Evolutionary conservation across 2,329 filamentous ascomycete species (phyloP), one percentile per base, ranked within the genome.

Genomic region (Scorias spongiosa): DNA sequence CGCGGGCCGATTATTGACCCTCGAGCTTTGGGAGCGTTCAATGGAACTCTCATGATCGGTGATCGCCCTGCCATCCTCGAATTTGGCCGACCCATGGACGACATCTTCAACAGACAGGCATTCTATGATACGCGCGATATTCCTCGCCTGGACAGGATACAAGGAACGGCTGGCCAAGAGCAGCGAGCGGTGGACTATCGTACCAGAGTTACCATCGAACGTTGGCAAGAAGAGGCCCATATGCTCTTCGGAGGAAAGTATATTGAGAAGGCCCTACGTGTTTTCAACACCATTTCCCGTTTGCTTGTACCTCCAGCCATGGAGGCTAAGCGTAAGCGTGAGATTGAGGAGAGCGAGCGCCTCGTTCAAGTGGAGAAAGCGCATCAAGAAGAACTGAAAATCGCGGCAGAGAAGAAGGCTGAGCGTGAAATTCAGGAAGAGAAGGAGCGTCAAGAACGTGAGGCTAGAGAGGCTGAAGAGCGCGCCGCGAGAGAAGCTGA

Each of bases 211-310:
- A 96, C 91, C 1, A 69, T 74, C 44, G 72, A 74, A 43, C 80
- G 91, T 48, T 98, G 93, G 81, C 77, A 84, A 57, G 86, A 95
- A 57, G 93, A 96, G 61, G 81, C 87, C 8, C 80, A 81, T 49
- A 79, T 98, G 61, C 72, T 96, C 1, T 96, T 91, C 61, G 83
- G 84, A 20, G 64, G 69, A 17, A 70, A 66, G 41, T 74, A 80
- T 42, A 59, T 75, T 2, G 87, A 94, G 41, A 83, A 83, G 57
- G 74, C 79, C 2, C 70, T 75, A 47, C 75, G 76, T 43, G 70
- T 93, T 12, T 65, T 80, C 49, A 80, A 76, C 51, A 73, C 77
- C 2, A 74, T 98, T 20, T 68, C 86, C 36, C 79, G 76, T 39
- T 65, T 78, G 36, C 74, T 98, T 48, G 80, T 89, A 2, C 91